phyloP scores from a whole-genome alignment of 495 filamentous ascomycete species.

The Daldinia decipiens region DNA sequence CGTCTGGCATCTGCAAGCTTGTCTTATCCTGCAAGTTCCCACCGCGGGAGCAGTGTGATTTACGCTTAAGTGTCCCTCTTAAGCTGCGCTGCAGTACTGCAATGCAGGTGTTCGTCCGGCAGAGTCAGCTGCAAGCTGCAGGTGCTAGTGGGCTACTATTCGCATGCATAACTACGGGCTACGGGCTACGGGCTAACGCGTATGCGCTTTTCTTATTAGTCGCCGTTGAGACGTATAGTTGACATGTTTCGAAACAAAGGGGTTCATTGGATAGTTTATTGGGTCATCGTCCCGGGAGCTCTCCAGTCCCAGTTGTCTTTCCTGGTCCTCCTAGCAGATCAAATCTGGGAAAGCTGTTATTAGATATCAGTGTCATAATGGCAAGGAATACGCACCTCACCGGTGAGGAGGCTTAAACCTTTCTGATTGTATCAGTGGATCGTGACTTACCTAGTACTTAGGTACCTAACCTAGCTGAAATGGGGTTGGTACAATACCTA shows the following conservation, averaged over 20 bases:
- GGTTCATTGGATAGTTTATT: conserved; percentile 14
- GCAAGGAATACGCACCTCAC: conserved; percentile 19
- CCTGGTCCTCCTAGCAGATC: conserved; percentile 28
- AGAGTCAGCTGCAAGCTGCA: conserved; percentile 19
- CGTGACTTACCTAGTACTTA: no score
- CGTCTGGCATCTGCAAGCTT: conserved; percentile 9
- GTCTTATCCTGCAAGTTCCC: conserved; percentile 27
- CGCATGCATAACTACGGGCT: conserved; percentile 22
- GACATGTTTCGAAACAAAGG: conserved; percentile 40
- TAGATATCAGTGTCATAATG: conserved; percentile 25
- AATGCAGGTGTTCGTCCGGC: conserved; percentile 37
- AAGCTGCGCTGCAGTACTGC: conserved; percentile 40
- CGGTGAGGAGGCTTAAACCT: conserved; percentile 31
- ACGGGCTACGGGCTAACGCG: conserved; percentile 34
- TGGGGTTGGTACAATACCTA: background rate
- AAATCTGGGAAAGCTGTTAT: conserved; percentile 36
- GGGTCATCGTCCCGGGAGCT: conserved; percentile 23
- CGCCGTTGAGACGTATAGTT: conserved; percentile 13
- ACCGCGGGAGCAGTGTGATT: conserved; percentile 29
- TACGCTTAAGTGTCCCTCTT: conserved; percentile 36
- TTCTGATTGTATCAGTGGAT: background rate
- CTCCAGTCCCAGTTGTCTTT: conserved; percentile 11
- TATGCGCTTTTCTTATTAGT: conserved; percentile 17
- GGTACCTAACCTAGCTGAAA: background rate
- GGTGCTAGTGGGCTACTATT: conserved; percentile 29